Percentiles rank a stretch among this genome's conserved stretches.
Conservation (phyloP, 306 rosid genomes). For the Psophocarpus tetragonolobus region DNA sequence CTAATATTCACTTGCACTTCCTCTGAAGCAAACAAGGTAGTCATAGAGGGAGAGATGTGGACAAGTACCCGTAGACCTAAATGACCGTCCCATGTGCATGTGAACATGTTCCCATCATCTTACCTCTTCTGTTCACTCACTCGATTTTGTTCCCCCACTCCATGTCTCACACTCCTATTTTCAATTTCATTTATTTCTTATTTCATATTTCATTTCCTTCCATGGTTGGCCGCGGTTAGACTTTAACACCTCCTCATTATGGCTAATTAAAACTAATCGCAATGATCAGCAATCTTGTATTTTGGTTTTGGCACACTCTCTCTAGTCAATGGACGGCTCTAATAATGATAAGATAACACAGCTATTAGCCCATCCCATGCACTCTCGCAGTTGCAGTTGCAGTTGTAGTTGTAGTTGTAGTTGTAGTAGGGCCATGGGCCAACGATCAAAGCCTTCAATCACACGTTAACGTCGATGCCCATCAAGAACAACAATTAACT, state of each 20-base stretch:
- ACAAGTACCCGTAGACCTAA: constrained; percentile 71
- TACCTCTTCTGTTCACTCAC: constrained; percentile 34
- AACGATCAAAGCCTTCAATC: constrained; percentile 21
- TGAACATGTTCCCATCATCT: constrained; percentile 59
- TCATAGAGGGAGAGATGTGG: constrained; percentile 40
- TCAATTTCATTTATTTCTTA: not conserved
- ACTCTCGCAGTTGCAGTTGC: too few relatives aligned
- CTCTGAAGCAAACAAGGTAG: not conserved
- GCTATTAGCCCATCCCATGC: too few relatives aligned
- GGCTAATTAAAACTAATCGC: not conserved
- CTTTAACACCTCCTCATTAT: not conserved
- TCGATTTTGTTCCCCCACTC: not conserved
- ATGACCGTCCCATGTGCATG: constrained; percentile 94
- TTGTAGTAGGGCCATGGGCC: constrained; percentile 14
- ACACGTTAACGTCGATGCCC: not conserved
- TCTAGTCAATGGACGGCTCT: not conserved
- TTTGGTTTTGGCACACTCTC: too few relatives aligned
- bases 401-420: too few relatives aligned
- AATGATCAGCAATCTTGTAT: too few relatives aligned
- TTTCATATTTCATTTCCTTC: not conserved
- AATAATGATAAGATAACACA: not conserved
- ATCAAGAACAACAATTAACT: not conserved
- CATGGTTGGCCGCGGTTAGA: not conserved
- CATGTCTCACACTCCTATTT: not conserved
- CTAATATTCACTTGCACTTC: constrained; percentile 26